Percentiles rank a stretch among this genome's conserved stretches.
phyloP scores from a whole-genome alignment of 2,329 filamentous ascomycete genomes.

The Aspergillus amoenus region DNA sequence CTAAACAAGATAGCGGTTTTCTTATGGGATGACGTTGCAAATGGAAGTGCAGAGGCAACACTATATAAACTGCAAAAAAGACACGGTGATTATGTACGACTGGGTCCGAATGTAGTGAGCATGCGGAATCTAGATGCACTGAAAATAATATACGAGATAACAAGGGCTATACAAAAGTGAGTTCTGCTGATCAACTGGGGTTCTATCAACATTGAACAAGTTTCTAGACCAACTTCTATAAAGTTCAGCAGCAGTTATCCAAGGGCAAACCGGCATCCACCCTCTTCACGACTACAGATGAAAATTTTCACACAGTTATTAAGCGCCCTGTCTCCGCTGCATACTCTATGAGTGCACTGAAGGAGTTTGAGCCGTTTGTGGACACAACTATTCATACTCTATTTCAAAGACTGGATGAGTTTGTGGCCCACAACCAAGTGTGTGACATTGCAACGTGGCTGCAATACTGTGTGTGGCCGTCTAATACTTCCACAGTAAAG shows the following conservation, averaged over 20 bases:
- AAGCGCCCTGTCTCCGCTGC: conserved; percentile 6
- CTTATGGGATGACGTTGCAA: too few relatives aligned
- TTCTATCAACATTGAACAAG: too few relatives aligned
- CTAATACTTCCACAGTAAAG: too few relatives aligned
- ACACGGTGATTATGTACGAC: background rate
- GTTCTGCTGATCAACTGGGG: background rate
- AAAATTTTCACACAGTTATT: conserved; percentile 25
- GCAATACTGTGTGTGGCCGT: conserved; percentile 59
- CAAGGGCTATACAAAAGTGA: background rate
- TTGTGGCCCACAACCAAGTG: background rate
- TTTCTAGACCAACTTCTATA: too few relatives aligned
- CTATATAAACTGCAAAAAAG: background rate
- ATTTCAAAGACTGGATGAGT: conserved; percentile 22
- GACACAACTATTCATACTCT: conserved; percentile 21
- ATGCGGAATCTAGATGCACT: background rate
- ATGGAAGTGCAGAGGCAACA: background rate
- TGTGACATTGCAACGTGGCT: conserved; percentile 53
- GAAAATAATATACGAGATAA: background rate
- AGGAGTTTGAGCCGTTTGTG: conserved; percentile 8
- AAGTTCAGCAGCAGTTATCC: background rate
- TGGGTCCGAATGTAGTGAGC: background rate
- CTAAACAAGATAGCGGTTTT: too few relatives aligned
- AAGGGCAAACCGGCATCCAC: conserved; percentile 12
- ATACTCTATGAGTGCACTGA: conserved; percentile 16
- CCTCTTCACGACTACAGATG: conserved; percentile 35